Evolutionary conservation across 768 basidiomycete genomes (phyloP), one percentile per base, ranked within the genome.

Genomic region (Hericium coralloides): DNA sequence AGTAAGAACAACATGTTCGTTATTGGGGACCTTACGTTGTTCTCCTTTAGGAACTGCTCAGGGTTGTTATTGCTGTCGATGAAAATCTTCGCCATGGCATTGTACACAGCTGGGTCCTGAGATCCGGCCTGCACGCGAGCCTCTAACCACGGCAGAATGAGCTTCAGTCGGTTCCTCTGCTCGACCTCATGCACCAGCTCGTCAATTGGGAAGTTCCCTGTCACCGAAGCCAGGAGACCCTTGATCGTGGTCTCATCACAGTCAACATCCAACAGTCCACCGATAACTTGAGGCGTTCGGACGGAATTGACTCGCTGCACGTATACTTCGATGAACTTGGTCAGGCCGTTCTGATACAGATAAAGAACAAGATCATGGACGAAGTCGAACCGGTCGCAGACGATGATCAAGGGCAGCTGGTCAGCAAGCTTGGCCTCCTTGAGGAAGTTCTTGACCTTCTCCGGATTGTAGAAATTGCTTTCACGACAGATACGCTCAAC

Each of bases 371-470:
- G 85, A 67, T 99, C 97, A 69, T 99, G 97, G 12, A 99, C 95
- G 66, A 98, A 98, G 79, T 97, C 95, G 79, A 98, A 99, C 39
- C 97, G 93, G 70, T 99, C 97, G 80, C 97, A 98, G 65, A 99
- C 97, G 63, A 99, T 98, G 77, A 98, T 99, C 64, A 99, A 85
- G 4, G 97, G 97, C 38, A 99, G 84, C 69, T 98, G 97, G 68
- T 98, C 97, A 38, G 85, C 74, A 26, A 99, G 85, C 67, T 97
- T 95, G 66, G 97, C 95, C 68, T 99, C 97, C 73, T 98, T 98
- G 71, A 98, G 84, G 87, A 98, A 98, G 74, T 99, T 99, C 81
- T 99, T 98, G 81, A 98, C 97, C 73, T 99, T 99, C 77, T 99
- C 97, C 1, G 97, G 92, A 72, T 95, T 98, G 80, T 98, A 98